phyloP scores from a whole-genome alignment of 164 flowering plant genomes.

The Malania oleifera region DNA sequence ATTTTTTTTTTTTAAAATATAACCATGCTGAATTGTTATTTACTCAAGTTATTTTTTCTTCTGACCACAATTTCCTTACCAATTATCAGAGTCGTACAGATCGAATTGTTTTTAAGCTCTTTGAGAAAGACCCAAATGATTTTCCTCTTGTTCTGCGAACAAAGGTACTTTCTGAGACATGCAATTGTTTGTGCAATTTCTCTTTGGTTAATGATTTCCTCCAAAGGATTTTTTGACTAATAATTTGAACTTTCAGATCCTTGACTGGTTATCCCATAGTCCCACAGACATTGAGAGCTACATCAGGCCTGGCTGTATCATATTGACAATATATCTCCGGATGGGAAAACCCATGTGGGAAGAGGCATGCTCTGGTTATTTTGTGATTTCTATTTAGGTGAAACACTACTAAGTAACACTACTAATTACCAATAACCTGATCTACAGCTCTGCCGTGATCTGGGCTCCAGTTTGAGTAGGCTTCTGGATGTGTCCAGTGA shows the following conservation, averaged over 20 bases:
- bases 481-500: slow-evolving; percentile 44
- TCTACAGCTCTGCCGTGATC: slow-evolving; percentile 45
- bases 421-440: neutral
- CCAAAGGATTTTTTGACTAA: neutral
- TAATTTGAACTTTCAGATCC: slow-evolving; percentile 41
- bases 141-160: slow-evolving; percentile 50
- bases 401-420: neutral
- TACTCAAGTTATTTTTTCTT: slow-evolving; percentile 2
- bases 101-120: slow-evolving; percentile 82
- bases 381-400: neutral
- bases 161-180: slow-evolving; percentile 38
- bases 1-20: neutral
- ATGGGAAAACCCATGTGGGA: slow-evolving; percentile 53
- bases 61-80: slow-evolving; percentile 1
- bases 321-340: slow-evolving; percentile 63
- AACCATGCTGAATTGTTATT: neutral
- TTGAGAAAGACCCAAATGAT: slow-evolving; percentile 78
- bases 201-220: neutral
- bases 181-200: neutral
- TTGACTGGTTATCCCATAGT: slow-evolving; percentile 77
- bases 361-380: slow-evolving; percentile 36
- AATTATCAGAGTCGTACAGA: slow-evolving; percentile 67
- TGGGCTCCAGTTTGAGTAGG: slow-evolving; percentile 49
- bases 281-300: slow-evolving; percentile 89
- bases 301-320: slow-evolving; percentile 81